Base-by-base conservation (phyloP, 2,329 filamentous ascomycete species). In the Phialophora chinensis region DNA sequence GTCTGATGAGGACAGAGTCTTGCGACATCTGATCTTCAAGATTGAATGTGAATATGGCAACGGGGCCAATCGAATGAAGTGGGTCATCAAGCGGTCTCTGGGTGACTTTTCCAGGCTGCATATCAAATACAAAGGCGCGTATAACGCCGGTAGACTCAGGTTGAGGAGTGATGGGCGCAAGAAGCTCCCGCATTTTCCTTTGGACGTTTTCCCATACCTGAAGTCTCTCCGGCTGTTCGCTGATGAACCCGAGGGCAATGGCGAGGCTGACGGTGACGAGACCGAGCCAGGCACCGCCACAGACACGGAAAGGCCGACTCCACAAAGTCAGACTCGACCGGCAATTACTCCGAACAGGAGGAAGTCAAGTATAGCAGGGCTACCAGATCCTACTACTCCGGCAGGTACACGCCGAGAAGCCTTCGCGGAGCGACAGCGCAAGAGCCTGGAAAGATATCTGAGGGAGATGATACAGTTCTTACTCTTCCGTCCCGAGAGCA, bases 11-110 rank as follows among this genome's bases (percentile, higher is more conserved):
- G 62, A 62, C 38, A 66, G 62, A 6, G 78, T 80, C 49, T 83
- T 89, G 73, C 80, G 93, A 33, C 95, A 98, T 78, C 88, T 91
- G 74, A 85, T 95, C 8, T 97, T 98, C 77, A 90, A 90, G 53
- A 93, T 99, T 63, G 92, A 97, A 73, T 83, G 99, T 17, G 95
- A 99, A 76, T 99, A 99, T 76, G 95, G 95, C 14, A 98, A 91
- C 75, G 96, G 95, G 0, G 87, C 95, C 63, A 97, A 94, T 62
- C 87, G 95, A 65, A 98, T 99, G 96, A 92, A 91, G 75, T 99
- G 95, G 95, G 90, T 91, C 20, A 91, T 99, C 66, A 89, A 92
- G 73, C 87, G 95, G 62, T 93, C 92, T 10, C 86, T 98, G 47
- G 86, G 88, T 72, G 95, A 99, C 76, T 97, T 99, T 73, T 88